Evolutionary conservation across 306 rosid genomes (phyloP).

Genomic region (Macrotyloma uniflorum): DNA sequence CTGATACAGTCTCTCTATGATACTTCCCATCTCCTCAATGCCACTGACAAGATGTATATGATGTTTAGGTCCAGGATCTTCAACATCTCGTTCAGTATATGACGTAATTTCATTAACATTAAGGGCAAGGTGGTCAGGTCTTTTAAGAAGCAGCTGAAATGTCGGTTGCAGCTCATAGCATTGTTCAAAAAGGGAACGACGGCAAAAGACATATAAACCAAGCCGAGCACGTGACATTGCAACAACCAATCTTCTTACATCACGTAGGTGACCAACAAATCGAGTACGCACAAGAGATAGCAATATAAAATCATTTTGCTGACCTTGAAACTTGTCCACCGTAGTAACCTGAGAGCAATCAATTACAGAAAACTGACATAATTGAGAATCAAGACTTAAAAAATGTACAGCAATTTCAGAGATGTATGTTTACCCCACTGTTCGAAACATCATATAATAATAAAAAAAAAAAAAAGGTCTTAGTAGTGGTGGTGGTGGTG

Average conservation of each 20-base stretch:
- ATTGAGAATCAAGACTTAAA: slow-evolving; percentile 3
- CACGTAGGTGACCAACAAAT: slow-evolving; percentile 97
- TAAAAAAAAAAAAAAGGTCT: neutral
- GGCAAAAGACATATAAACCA: slow-evolving; percentile 93
- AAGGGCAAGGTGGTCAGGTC: slow-evolving; percentile 86
- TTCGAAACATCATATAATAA: neutral
- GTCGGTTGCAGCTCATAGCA: slow-evolving; percentile 98
- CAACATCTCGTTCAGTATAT: slow-evolving; percentile 68
- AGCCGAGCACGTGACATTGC: slow-evolving; percentile 99
- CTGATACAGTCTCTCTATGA: slow-evolving; percentile 72
- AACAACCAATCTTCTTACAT: slow-evolving; percentile 96
- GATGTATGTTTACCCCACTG: neutral
- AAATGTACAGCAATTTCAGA: slow-evolving; percentile 1
- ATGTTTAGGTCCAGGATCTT: slow-evolving; percentile 68
- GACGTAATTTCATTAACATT: slow-evolving; percentile 68
- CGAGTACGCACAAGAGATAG: slow-evolving; percentile 93
- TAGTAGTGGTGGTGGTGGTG: neutral
- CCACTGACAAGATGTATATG: slow-evolving; percentile 73
- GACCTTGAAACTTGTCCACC: slow-evolving; percentile 99
- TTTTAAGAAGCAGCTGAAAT: slow-evolving; percentile 85
- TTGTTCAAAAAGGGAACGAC: slow-evolving; percentile 91
- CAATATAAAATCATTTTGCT: slow-evolving; percentile 95
- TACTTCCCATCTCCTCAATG: slow-evolving; percentile 79
- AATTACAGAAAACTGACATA: slow-evolving; percentile 24
- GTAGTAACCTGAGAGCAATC: slow-evolving; percentile 71